Evolutionary conservation across 257 asterid genomes (phyloP), one percentile per base, ranked within the genome.

Genomic region (Petrea volubilis): DNA sequence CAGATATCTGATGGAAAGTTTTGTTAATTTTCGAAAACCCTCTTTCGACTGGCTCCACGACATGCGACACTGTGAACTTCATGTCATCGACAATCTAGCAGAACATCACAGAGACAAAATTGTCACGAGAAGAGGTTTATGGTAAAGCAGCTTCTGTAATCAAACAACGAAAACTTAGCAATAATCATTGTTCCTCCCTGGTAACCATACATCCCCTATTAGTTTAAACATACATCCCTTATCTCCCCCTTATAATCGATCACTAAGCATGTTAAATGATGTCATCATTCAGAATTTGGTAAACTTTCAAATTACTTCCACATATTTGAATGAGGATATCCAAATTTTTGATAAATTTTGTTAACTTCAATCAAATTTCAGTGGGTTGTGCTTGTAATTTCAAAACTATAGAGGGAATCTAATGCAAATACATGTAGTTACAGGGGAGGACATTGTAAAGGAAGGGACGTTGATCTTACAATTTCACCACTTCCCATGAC

Each of bases 21-120:
- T 51, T 86, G 55, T 91, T 91, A 71, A 95, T 85, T 76, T 67
- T 92, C 15, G 99, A 93, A n/a, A 95, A 60, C 24, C 98, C 98
- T 79, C 98, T 81, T 83, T 91, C 99, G 34, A 95, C 97, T 36
- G 99, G 99, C 52, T 91, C 96, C 25, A 86, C 95, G 2, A 91
- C 97, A 41, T 91, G 98, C 1, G 98, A 88, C 70, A 95, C 98
- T 58, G 99, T 92, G 95, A 81, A 95, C 92, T 83, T 88, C 98
- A 90, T 88, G 85, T 92, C 98, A 83, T 91, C 98, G 18, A 87
- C 96, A 58, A 95, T 95, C 97, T 95, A 68, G 20, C 47, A 74
- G 56, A 64, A 53, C 17, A 65, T 15, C 49, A 71, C 47, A 55
- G 40, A 66, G 38, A 13, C 51, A 62, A 28, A 51, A 71, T n/a